phyloP scores from a whole-genome alignment of 257 asterid species.

The Solanum paucissectum region DNA sequence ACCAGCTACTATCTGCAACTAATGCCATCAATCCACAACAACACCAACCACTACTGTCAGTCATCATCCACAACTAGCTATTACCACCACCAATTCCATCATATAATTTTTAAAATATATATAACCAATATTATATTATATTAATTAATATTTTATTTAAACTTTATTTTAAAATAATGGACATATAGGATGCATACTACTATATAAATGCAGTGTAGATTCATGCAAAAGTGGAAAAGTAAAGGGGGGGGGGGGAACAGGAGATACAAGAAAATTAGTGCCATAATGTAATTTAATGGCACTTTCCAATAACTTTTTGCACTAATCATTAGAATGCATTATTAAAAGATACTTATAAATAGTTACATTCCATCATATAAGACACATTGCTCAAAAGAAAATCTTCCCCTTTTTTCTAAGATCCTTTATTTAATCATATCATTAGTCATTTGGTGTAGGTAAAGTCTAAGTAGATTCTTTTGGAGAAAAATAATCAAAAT shows the following conservation, averaged over 20 bases:
- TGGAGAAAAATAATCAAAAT: not conserved
- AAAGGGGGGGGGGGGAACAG: too few species aligned
- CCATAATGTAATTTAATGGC: not conserved
- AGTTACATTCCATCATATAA: not conserved
- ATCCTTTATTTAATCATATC: not conserved
- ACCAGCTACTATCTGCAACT: not conserved
- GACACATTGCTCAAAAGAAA: not conserved
- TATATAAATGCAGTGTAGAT: not conserved
- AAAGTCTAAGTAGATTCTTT: not conserved
- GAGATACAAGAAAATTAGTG: not conserved
- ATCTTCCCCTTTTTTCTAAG: not conserved
- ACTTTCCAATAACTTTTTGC: not conserved
- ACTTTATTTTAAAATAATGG: not conserved
- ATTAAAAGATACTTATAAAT: not conserved
- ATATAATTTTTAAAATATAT: not conserved
- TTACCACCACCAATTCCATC: not conserved
- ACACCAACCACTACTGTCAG: accelerated
- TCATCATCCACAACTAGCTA: not conserved
- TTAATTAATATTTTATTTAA: not conserved
- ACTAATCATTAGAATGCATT: not conserved
- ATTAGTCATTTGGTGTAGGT: not conserved
- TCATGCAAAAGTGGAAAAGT: not conserved
- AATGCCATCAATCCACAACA: not conserved
- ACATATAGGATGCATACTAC: not conserved
- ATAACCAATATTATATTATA: not conserved